phyloP scores from a whole-genome alignment of 2,329 filamentous ascomycete genomes.

The Stemphylium vesicarium region DNA sequence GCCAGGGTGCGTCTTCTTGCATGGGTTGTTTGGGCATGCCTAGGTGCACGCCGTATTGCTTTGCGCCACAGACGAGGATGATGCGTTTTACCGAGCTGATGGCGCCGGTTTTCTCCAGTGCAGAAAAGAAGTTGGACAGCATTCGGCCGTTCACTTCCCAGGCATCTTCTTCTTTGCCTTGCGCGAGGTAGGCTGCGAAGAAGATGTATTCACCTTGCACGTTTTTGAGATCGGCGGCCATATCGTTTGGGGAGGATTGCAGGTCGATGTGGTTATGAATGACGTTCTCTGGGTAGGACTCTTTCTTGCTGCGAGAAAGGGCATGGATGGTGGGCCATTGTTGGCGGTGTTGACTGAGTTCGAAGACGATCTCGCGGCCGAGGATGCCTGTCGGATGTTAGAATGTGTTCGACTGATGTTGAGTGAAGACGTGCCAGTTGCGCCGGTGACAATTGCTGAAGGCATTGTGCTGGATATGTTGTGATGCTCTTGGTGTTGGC shows the following conservation, averaged over 20 bases:
- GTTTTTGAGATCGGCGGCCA: conserved; percentile 47
- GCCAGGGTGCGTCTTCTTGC: conserved; percentile 55
- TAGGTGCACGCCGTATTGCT: conserved; percentile 62
- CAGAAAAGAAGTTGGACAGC: conserved; percentile 57
- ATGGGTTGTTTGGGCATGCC: conserved; percentile 57
- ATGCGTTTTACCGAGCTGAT: conserved; percentile 55
- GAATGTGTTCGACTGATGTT: neutral
- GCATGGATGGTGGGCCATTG: conserved; percentile 50
- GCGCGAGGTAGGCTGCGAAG: conserved; percentile 53
- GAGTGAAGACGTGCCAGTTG: conserved; percentile 27
- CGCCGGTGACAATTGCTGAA: conserved; percentile 41
- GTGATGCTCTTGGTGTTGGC: neutral
- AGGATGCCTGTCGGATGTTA: conserved; percentile 44
- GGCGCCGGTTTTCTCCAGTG: conserved; percentile 53
- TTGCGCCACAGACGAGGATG: conserved; percentile 57
- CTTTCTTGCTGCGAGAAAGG: conserved; percentile 51
- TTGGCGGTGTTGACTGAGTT: conserved; percentile 44
- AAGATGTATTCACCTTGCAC: conserved; percentile 51
- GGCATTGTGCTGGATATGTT: conserved; percentile 26
- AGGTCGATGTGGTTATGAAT: conserved; percentile 51
- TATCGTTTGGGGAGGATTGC: conserved; percentile 39
- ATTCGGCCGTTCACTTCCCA: conserved; percentile 53
- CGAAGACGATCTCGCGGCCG: conserved; percentile 50
- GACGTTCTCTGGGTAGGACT: conserved; percentile 45
- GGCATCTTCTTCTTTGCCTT: conserved; percentile 46